Evolutionary conservation across 441 rosid species (phyloP).

Genomic region (Adansonia rubrostipa): DNA sequence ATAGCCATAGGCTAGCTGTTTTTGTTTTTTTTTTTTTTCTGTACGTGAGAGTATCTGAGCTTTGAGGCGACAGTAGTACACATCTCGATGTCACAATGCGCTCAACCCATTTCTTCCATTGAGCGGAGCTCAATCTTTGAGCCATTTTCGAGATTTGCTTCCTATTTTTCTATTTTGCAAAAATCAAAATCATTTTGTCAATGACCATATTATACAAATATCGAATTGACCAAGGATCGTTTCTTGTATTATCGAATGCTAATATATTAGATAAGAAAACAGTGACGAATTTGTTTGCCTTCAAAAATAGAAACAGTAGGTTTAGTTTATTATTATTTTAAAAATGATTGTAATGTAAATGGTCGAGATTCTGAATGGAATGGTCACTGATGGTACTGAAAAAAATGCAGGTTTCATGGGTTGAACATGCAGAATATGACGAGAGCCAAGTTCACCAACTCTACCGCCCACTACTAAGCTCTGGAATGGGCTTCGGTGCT

Average conservation of each 20-base stretch:
- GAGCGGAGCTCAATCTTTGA: conserved; percentile 49
- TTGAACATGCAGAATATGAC: conserved; percentile 86
- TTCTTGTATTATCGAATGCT: too few relatives aligned
- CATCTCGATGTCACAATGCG: conserved; percentile 49
- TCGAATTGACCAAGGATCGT: neutral
- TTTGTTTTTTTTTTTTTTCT: conserved; percentile 50
- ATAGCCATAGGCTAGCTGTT: conserved; percentile 31
- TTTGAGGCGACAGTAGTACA: conserved; percentile 32
- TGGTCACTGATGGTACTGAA: neutral
- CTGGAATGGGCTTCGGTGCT: conserved; percentile 89
- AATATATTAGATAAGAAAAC: too few relatives aligned
- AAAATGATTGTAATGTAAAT: neutral
- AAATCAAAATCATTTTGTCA: neutral
- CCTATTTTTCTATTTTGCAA: conserved; percentile 12
- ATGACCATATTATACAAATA: neutral
- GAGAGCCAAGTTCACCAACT: conserved; percentile 66
- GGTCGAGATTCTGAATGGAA: neutral
- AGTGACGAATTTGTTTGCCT: too few relatives aligned
- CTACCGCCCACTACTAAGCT: conserved; percentile 58
- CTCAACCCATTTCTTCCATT: conserved; percentile 33
- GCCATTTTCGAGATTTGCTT: conserved; percentile 40
- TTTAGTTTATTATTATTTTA: neutral
- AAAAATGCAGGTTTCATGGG: conserved; percentile 82
- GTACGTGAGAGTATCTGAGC: conserved; percentile 30
- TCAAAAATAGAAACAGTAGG: too few relatives aligned